Conservation (phyloP, 2,329 filamentous ascomycete species). For the Magnaporthiopsis rhizophila region DNA sequence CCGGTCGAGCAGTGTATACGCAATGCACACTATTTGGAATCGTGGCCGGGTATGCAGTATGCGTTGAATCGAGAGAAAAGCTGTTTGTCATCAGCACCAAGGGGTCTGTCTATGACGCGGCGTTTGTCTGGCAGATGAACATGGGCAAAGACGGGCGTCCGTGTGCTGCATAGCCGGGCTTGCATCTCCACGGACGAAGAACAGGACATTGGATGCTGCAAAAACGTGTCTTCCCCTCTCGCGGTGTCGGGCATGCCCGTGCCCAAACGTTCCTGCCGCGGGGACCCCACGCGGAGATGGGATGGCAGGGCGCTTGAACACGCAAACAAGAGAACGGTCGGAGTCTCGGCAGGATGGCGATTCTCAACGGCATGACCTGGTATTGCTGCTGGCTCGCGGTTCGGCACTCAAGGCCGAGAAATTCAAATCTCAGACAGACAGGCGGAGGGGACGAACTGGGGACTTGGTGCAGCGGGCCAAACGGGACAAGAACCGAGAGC, state of each 20-base stretch:
- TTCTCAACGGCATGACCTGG: neutral
- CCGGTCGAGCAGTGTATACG: too few species aligned
- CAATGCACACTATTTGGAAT: too few species aligned
- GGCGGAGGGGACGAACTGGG: neutral
- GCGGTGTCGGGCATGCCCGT: neutral
- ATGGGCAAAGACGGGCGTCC: neutral
- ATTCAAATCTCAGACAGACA: neutral
- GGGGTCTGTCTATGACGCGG: too few species aligned
- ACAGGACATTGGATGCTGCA: neutral
- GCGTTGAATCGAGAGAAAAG: too few species aligned
- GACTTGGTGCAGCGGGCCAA: too few species aligned
- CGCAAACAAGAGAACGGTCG: neutral
- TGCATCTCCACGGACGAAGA: neutral
- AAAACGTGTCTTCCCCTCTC: neutral
- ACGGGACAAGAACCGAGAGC: neutral
- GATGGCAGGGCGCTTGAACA: neutral
- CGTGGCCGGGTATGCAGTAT: too few species aligned
- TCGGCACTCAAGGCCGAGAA: neutral
- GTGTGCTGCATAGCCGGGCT: neutral
- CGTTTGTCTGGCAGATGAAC: too few species aligned
- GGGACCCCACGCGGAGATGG: neutral
- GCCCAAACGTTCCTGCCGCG: neutral
- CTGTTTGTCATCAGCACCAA: too few species aligned
- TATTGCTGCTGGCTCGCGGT: too few species aligned
- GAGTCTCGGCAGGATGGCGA: neutral